These are phyloP conservation scores for Exsudoporus floridanus DNA, from an alignment of 1,284 basidiomycete genomes.

Conservation along the genomic window DNA sequence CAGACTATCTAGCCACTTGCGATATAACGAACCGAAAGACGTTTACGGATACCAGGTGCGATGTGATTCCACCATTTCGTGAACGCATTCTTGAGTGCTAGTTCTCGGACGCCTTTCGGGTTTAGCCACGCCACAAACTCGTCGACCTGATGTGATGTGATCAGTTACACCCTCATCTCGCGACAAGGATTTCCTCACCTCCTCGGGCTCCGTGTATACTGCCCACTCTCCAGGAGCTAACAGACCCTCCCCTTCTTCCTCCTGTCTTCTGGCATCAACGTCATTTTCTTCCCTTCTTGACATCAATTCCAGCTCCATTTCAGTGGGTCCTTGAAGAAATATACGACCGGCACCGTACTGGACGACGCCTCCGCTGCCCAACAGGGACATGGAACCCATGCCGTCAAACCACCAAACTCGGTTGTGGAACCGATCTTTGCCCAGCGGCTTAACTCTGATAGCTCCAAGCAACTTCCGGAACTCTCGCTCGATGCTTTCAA, in stretches of 20 bases:
- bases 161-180: conserved; percentile 11
- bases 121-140: conserved; percentile 89
- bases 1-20: neutral
- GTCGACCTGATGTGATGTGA: conserved; percentile 56
- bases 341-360: conserved; percentile 87
- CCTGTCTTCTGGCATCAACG: conserved; percentile 55
- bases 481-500: conserved; percentile 89
- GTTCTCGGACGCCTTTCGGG: conserved; percentile 84
- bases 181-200: conserved; percentile 51
- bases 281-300: conserved; percentile 60
- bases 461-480: conserved; percentile 85
- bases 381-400: conserved; percentile 78
- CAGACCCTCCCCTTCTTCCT: conserved; percentile 79
- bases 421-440: conserved; percentile 91
- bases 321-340: conserved; percentile 87
- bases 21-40: conserved; percentile 57
- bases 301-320: conserved; percentile 71
- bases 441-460: conserved; percentile 84
- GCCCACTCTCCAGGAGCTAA: conserved; percentile 84
- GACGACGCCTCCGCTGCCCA: conserved; percentile 70
- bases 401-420: conserved; percentile 99
- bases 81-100: conserved; percentile 76
- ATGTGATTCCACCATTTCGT: conserved; percentile 87
- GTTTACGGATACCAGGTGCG: conserved; percentile 76
- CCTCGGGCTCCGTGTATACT: conserved; percentile 81